Conservation (phyloP, 768 basidiomycete genomes). For the Mycena capillaripes region DNA sequence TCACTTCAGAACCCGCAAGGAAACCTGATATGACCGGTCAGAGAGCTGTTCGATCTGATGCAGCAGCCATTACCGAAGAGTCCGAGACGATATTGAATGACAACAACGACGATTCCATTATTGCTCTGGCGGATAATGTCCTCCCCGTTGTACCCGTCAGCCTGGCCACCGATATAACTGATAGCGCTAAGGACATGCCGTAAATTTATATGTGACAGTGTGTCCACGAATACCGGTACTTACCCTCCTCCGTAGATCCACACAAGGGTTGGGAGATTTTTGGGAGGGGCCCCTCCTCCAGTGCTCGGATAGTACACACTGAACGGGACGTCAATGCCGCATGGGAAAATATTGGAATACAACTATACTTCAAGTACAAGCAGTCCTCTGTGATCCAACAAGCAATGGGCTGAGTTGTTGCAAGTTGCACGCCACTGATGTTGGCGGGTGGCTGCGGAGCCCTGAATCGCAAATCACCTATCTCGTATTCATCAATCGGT, state of each 20-base stretch:
- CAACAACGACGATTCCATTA: constrained; percentile 53
- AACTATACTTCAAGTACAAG: constrained; percentile 44
- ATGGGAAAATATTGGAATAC: neutral
- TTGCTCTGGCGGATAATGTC: constrained; percentile 53
- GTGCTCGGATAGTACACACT: constrained; percentile 55
- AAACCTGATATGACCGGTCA: constrained; percentile 40
- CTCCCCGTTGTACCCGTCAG: constrained; percentile 46
- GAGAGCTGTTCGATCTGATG: too few species aligned
- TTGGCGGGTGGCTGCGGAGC: too few species aligned
- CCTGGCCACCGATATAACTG: constrained; percentile 50
- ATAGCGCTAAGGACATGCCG: too few species aligned
- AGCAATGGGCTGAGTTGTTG: neutral
- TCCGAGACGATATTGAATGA: constrained; percentile 60
- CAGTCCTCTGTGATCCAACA: constrained; percentile 52
- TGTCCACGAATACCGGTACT: neutral
- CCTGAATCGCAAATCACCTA: constrained; percentile 9
- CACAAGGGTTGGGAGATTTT: constrained; percentile 55
- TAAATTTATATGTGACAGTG: constrained; percentile 27
- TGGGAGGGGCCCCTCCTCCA: constrained; percentile 31
- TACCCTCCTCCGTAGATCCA: constrained; percentile 59
- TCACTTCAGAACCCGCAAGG: constrained; percentile 45
- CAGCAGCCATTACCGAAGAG: constrained; percentile 42
- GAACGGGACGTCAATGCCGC: neutral
- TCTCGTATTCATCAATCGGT: neutral
- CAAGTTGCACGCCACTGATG: neutral